Evolutionary conservation across 164 flowering plant species (phyloP), one percentile per base, ranked within the genome.

Genomic region (Vitis labrusca): DNA sequence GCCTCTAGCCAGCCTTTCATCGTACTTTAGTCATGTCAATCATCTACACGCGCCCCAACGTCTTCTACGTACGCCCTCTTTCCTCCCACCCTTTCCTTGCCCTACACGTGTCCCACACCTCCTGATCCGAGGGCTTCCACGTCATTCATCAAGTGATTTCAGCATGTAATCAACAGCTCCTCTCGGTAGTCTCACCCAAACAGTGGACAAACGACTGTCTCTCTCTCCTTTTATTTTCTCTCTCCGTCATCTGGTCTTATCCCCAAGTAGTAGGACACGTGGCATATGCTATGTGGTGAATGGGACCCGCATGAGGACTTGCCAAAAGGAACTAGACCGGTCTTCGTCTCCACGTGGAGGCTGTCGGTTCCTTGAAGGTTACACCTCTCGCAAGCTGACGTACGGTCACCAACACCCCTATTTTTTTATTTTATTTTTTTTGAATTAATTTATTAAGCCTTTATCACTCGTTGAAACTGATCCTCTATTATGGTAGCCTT

Each of bases 291-390:
- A 16, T 37, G 60, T 69, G 77, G 76, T 51, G 30, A 14, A 29
- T 37, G 30, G 77, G 73, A 1, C 80, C 80, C 73, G 59, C 59
- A 8, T 47, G 14, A 30, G 44, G 73, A 69, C 63, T 73, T 77
- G 80, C 80, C 80, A 73, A 73, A 77, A 73, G 76, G 80, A 77
- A 77, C 80, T 77, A 73, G 80, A 77, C 77, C 74, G 71, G 80
- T 77, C 80, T 7, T 77, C 70, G 76, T 70, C 77, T 11, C 49
- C 29, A 12, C 77, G 44, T 37, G 73, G 74, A 61, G 16, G 49
- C 27, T 77, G 80, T 77, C 77, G 76, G 68, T 51, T 70, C 62
- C 71, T 50, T 50, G 17, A 51, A 65, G 66, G 67, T 32, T 29
- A 64, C 15, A 19, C 48, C 65, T 50, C 29, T 23, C 27, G 27